Evolutionary conservation across 345 rosid species (phyloP), one percentile per base, ranked within the genome.

Genomic region (Lumnitzera racemosa): DNA sequence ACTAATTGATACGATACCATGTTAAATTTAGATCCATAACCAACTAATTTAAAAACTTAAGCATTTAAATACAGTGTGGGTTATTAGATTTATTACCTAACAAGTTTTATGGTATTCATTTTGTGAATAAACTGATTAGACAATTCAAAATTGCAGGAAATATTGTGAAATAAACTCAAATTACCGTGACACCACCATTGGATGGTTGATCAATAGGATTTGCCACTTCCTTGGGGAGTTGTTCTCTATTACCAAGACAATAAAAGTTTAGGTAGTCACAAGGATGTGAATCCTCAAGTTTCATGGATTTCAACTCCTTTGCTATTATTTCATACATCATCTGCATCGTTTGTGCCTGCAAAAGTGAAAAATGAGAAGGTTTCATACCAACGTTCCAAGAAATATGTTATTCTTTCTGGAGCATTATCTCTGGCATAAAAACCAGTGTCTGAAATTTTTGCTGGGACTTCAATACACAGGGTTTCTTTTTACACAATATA

Each of bases 311-410:
- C 78, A 88, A 67, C 73, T 86, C 91, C 23, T 78, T 65, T 57
- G 91, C 80, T 83, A 87, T 75, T 49, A 84, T 65, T 58, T 72
- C 80, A 46, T 82, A 90, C 97, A 90, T 88, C 97, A 88, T 80
- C 76, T 83, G 86, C 78, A 88, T 85, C 15, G 94, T 88, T 60
- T 85, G 89, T 72, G 83, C 76, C 96, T 90, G 78, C 15, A 64
- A 61, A 62, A 52, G 43, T 9, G 11, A 36, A 36, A 20, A 36
- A 36, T 36, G 43, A 36, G 43, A 7, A 36, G 10, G 43, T 36
- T 36, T 5, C 43, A 36, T 9, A 36, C 43, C 43, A 36, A 36
- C 5, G 7, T 36, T 36, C 43, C 43, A 36, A 36, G 5, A 1
- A 9, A 36, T 9, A 36, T 36, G 9, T 7, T 36, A 36, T 36